These are phyloP conservation scores for Teunomyces tritomae DNA, from an alignment of 805 yeast species.

Conservation along the genomic window DNA sequence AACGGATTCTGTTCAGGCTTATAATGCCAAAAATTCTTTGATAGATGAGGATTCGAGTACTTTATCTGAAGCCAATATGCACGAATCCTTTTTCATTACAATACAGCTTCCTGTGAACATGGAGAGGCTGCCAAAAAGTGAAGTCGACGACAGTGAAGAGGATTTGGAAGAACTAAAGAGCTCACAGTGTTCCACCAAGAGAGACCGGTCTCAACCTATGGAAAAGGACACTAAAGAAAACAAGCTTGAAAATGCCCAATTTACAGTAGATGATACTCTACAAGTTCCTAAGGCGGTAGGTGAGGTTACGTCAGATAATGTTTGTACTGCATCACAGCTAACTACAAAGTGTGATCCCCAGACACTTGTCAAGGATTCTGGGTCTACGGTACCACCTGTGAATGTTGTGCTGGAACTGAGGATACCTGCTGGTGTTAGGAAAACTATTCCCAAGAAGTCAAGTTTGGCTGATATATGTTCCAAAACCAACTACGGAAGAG, in stretches of 20 bases:
- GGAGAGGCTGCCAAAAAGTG: background rate
- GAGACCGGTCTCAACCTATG: background rate
- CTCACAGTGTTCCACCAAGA: constrained; percentile 5
- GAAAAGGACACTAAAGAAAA: background rate
- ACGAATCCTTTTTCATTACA: background rate
- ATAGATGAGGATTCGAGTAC: background rate
- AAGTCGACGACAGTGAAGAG: constrained; percentile 13
- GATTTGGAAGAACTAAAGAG: constrained; percentile 10
- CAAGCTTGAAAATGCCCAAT: background rate
- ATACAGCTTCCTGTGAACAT: background rate
- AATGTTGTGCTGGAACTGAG: too few relatives aligned
- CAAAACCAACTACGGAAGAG: constrained; percentile 1
- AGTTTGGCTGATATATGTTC: constrained; percentile 12
- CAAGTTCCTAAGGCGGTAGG: background rate
- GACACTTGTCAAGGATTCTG: too few relatives aligned
- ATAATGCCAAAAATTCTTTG: background rate
- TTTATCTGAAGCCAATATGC: background rate
- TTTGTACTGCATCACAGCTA: too few relatives aligned
- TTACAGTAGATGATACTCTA: background rate
- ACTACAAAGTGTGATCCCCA: too few relatives aligned
- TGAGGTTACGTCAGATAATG: too few relatives aligned
- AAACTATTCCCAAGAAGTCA: background rate
- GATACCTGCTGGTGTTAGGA: too few relatives aligned
- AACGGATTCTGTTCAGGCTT: background rate
- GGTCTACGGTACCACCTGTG: too few relatives aligned